Percentiles rank a stretch among this genome's conserved stretches.
These are phyloP conservation scores for Verbena officinalis DNA, from an alignment of 257 asterid species.

Conservation along the genomic window DNA sequence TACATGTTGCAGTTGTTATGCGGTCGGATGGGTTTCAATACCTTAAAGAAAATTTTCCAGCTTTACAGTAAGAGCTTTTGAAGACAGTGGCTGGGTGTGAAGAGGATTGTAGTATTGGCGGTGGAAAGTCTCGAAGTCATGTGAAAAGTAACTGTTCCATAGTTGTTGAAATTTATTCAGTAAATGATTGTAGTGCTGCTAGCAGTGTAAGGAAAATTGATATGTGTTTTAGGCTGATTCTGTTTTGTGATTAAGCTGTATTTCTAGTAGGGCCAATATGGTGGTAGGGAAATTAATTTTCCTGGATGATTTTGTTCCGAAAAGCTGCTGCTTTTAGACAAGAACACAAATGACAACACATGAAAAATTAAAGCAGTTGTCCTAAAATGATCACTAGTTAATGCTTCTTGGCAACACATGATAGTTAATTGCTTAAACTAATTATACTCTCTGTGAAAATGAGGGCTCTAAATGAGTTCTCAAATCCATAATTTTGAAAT, in stretches of 20 bases:
- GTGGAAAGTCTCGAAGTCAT: slow-evolving; percentile 77
- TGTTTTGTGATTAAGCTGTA: slow-evolving; percentile 16
- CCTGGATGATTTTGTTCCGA: background rate
- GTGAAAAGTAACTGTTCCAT: slow-evolving; percentile 35
- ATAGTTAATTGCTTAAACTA: no score
- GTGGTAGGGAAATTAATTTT: slow-evolving; percentile 3
- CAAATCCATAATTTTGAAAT: no score
- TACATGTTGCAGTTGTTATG: slow-evolving; percentile 80
- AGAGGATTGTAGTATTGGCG: slow-evolving; percentile 85
- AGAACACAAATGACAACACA: no score
- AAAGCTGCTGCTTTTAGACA: no score
- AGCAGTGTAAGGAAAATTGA: slow-evolving; percentile 15
- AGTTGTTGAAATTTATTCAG: slow-evolving; percentile 25
- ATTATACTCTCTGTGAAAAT: no score
- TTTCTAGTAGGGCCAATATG: slow-evolving; percentile 2
- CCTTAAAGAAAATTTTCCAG: slow-evolving; percentile 75
- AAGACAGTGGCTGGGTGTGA: slow-evolving; percentile 96
- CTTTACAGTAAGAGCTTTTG: slow-evolving; percentile 84
- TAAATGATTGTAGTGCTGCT: slow-evolving; percentile 26
- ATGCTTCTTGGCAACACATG: no score
- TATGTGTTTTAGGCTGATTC: slow-evolving; percentile 14
- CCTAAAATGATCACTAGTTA: no score
- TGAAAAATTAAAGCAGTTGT: no score
- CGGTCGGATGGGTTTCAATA: slow-evolving; percentile 88
- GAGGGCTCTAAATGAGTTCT: no score